Evolutionary conservation across 2,329 filamentous ascomycete species (phyloP).

Genomic region (Aphanoascus verrucosus): DNA sequence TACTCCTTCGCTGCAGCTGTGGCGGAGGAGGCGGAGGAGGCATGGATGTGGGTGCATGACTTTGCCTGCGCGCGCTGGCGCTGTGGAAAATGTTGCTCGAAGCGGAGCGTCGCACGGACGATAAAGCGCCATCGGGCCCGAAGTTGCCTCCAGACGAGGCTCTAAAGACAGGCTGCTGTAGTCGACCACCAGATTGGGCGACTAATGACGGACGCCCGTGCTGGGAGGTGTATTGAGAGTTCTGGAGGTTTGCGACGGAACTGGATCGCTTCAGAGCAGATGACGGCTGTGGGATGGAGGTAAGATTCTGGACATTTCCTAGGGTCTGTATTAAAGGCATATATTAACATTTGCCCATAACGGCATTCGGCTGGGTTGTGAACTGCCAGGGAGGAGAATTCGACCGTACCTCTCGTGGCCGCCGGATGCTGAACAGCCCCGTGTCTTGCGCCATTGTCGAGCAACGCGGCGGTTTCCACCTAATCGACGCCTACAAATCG

Average conservation of each 20-base stretch:
- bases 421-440: constrained; percentile 81
- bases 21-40: constrained; percentile 41
- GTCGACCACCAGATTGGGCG: constrained; percentile 72
- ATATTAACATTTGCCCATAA: constrained; percentile 14
- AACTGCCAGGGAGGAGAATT: background rate
- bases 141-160: constrained; percentile 65
- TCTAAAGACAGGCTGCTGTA: constrained; percentile 78
- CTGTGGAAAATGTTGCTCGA: constrained; percentile 55
- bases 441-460: constrained; percentile 71
- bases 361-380: background rate
- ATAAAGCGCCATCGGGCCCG: constrained; percentile 66
- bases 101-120: constrained; percentile 71
- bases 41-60: constrained; percentile 53
- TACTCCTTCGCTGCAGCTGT: constrained; percentile 59
- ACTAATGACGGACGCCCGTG: constrained; percentile 78
- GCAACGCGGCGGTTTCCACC: constrained; percentile 22
- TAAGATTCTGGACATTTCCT: constrained; percentile 70
- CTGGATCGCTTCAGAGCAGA: constrained; percentile 91
- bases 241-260: constrained; percentile 58
- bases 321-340: constrained; percentile 50
- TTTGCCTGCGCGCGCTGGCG: constrained; percentile 55
- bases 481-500: constrained; percentile 13
- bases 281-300: constrained; percentile 75
- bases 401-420: constrained; percentile 69
- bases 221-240: constrained; percentile 54